phyloP scores from a whole-genome alignment of 805 yeast species.

The Priceomyces carsonii region DNA sequence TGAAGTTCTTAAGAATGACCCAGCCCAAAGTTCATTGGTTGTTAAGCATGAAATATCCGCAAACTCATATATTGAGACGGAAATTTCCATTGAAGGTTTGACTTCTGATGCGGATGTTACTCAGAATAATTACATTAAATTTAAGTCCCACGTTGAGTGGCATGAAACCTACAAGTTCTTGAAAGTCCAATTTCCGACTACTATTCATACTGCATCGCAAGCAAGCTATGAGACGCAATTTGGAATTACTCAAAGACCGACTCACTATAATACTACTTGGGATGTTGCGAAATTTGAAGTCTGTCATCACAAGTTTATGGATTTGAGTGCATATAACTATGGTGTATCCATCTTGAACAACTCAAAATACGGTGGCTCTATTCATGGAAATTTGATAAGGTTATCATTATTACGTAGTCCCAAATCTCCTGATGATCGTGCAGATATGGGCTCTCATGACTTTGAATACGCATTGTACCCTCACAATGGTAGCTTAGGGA shows the following conservation, averaged over 20 bases:
- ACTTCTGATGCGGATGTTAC: slow-evolving; percentile 42
- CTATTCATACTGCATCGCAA: slow-evolving; percentile 60
- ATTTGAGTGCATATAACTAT: slow-evolving; percentile 79
- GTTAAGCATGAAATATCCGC: slow-evolving; percentile 62
- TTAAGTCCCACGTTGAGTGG: slow-evolving; percentile 68
- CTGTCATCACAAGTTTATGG: slow-evolving; percentile 92
- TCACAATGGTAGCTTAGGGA: slow-evolving; percentile 66
- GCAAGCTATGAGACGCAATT: slow-evolving; percentile 94
- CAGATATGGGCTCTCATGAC: slow-evolving; percentile 88
- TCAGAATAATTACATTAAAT: slow-evolving; percentile 36
- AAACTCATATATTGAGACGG: slow-evolving; percentile 59
- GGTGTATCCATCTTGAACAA: slow-evolving; percentile 87
- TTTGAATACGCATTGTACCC: slow-evolving; percentile 86
- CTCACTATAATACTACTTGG: slow-evolving; percentile 95
- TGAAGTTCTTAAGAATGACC: slow-evolving; percentile 47
- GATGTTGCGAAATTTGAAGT: slow-evolving; percentile 96
- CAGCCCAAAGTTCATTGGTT: slow-evolving; percentile 61
- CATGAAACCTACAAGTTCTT: slow-evolving; percentile 83
- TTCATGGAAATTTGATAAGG: slow-evolving; percentile 91
- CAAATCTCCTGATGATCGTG: slow-evolving; percentile 90
- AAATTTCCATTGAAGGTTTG: slow-evolving; percentile 67
- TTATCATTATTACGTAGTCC: slow-evolving; percentile 86
- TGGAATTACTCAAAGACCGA: slow-evolving; percentile 88
- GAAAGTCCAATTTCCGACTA: slow-evolving; percentile 94
- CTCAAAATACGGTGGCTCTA: slow-evolving; percentile 87